Base-by-base conservation (phyloP, 2,329 filamentous ascomycete genomes). In the Apiospora malaysiana region DNA sequence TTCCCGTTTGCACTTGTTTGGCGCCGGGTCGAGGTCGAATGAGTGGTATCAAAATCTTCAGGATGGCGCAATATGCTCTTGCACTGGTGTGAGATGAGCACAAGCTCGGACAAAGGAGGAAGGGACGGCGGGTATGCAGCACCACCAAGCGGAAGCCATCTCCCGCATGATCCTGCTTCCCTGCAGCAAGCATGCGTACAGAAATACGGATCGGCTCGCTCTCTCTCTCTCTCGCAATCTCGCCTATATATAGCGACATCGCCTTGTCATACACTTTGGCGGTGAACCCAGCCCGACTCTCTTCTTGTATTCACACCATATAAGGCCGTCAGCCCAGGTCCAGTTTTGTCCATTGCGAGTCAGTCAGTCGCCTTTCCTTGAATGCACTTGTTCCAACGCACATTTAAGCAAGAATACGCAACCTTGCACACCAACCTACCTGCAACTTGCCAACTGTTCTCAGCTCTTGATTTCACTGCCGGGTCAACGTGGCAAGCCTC, bases 1-100 rank as follows among this genome's bases (percentile, higher is more conserved):
- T 32, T 40, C 32, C 32, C 9, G 56, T 21, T n/a, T 6, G 45
- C 56, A 25, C 51, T 32, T 1, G 51, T 59, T 59, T 59, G 51
- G 42, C 42, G 42, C 42, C 14, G 12, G 25, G 51, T 59, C 7
- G 51, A 37, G 25, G 25, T 21, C 9, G 49, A 16, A 14, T 32
- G 9, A 40, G 56, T 63, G 56, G 56, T 40, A 63, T 63, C 56
- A 63, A 63, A 63, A 40, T 63, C 56, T 63, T 40, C 56, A 18
- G 56, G 56, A 63, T 63, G 56, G 56, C 56, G 56, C 32, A 63
- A 63, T 63, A 63, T 40, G 56, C 56, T 40, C 56, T 40, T 63
- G 56, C 56, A n/a, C 56, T 63, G 56, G 51, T 37, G 27, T n/a
- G 27, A 59, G 51, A 59, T 59, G 51, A 10, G 51, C 47, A 5